Conservation (phyloP, 495 filamentous ascomycete species). For the Amniculicola lignicola region DNA sequence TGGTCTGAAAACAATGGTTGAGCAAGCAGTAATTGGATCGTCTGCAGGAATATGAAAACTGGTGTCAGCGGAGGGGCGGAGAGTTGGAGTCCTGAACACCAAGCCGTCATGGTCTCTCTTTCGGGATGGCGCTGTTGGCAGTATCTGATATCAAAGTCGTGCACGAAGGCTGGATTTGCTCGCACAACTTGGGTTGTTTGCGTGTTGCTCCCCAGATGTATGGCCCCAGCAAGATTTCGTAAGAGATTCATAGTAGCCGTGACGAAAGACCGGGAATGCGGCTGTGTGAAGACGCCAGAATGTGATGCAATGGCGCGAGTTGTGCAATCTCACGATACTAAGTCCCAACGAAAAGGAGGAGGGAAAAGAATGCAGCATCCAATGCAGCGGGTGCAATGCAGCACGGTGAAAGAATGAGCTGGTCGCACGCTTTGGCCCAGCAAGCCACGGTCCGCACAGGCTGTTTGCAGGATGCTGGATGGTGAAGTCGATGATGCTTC, state of each 20-base stretch:
- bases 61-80: too few relatives aligned
- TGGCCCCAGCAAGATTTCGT: too few relatives aligned
- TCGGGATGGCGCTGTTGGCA: too few relatives aligned
- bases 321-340: conserved; percentile 2
- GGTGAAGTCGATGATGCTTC: neutral
- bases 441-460: conserved; percentile 13
- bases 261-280: neutral
- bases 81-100: too few relatives aligned
- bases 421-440: neutral
- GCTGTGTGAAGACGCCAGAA: conserved; percentile 9
- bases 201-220: too few relatives aligned
- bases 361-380: conserved; percentile 13
- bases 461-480: neutral
- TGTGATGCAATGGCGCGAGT: conserved; percentile 1
- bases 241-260: neutral
- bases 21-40: conserved; percentile 7
- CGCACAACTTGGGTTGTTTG: too few relatives aligned
- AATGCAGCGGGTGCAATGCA: conserved; percentile 8
- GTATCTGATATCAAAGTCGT: too few relatives aligned
- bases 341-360: neutral
- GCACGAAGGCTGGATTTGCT: too few relatives aligned
- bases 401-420: conserved; percentile 1
- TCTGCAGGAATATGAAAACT: neutral
- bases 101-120: too few relatives aligned
- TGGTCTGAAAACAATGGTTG: neutral